A percentile compares a stretch with the other conserved stretches of the same genome.
These are phyloP conservation scores for Pistacia atlantica DNA, from an alignment of 345 rosid genomes.

Conservation along the genomic window DNA sequence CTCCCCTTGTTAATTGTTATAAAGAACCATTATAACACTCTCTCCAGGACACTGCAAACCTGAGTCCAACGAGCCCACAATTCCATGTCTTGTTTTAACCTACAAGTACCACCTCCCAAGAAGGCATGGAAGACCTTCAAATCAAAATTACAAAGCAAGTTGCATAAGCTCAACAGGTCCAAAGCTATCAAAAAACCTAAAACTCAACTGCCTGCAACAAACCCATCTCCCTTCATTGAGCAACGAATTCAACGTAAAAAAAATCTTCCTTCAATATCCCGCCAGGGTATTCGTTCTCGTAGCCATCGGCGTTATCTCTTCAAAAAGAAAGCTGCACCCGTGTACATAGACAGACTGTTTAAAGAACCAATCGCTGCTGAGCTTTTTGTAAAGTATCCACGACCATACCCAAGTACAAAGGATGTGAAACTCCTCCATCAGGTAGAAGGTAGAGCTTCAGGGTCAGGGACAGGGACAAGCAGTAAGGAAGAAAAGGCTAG, in stretches of 20 bases:
- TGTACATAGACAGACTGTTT: constrained; percentile 61
- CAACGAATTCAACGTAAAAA: constrained; percentile 11
- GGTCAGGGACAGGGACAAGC: constrained; percentile 13
- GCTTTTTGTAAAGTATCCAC: constrained; percentile 3
- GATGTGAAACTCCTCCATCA: constrained; percentile 7
- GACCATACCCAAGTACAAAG: constrained; percentile 4
- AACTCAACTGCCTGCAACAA: not conserved
- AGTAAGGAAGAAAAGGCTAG: not conserved
- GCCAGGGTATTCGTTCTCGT: not conserved
- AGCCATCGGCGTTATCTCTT: constrained; percentile 17
- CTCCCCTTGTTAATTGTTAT: not conserved
- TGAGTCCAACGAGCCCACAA: not conserved
- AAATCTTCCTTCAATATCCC: not conserved
- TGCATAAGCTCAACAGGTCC: constrained; percentile 44
- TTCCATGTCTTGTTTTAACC: constrained; percentile 57
- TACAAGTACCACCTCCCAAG: constrained; percentile 57
- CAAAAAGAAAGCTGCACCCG: constrained; percentile 45
- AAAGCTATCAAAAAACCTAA: constrained; percentile 37
- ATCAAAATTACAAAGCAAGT: constrained; percentile 48
- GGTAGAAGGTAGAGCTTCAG: not conserved
- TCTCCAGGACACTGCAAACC: not conserved
- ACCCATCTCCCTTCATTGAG: constrained; percentile 12
- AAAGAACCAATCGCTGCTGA: constrained; percentile 21
- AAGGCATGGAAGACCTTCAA: constrained; percentile 77
- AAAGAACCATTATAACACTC: not conserved